A percentile compares a stretch with the other conserved stretches of the same genome.
Evolutionary conservation across 1,139 yeast species (phyloP).

Genomic region (Petasospora fabianii): DNA sequence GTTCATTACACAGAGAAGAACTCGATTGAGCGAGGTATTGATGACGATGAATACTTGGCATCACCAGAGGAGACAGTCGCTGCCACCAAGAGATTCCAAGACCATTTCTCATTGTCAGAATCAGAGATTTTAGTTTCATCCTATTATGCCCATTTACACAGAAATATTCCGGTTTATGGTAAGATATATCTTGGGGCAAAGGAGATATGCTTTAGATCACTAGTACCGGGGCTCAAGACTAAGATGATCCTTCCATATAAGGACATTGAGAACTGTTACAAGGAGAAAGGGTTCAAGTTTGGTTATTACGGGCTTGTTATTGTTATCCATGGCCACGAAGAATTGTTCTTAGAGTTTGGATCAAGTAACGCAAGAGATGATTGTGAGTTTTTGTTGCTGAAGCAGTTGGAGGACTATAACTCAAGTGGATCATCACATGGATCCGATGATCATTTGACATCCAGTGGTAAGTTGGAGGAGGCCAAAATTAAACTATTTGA

Average conservation of each 20-base stretch:
- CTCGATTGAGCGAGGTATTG: constrained; percentile 31
- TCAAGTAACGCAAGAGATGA: constrained; percentile 67
- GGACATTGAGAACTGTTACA: constrained; percentile 66
- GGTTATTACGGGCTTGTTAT: constrained; percentile 68
- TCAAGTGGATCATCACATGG: constrained; percentile 22
- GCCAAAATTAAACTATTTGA: constrained; percentile 64
- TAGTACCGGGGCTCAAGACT: constrained; percentile 74
- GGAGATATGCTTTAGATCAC: constrained; percentile 72
- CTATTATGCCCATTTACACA: constrained; percentile 67
- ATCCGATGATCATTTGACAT: constrained; percentile 31
- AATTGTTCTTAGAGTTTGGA: constrained; percentile 72
- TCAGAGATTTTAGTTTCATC: constrained; percentile 57
- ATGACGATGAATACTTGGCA: constrained; percentile 46
- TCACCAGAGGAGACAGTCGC: constrained; percentile 40
- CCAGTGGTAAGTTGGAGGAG: constrained; percentile 30
- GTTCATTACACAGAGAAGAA: constrained; percentile 50
- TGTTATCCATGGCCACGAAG: constrained; percentile 70
- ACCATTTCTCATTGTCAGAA: constrained; percentile 61
- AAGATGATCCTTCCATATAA: constrained; percentile 78
- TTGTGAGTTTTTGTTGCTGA: constrained; percentile 52
- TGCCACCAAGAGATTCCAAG: constrained; percentile 53
- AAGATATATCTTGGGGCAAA: constrained; percentile 68
- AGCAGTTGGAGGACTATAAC: constrained; percentile 41
- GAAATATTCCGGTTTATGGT: constrained; percentile 77
- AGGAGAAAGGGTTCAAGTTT: constrained; percentile 62